These are phyloP conservation scores for Sonneratia alba DNA, from an alignment of 345 rosid genomes.

Conservation along the genomic window DNA sequence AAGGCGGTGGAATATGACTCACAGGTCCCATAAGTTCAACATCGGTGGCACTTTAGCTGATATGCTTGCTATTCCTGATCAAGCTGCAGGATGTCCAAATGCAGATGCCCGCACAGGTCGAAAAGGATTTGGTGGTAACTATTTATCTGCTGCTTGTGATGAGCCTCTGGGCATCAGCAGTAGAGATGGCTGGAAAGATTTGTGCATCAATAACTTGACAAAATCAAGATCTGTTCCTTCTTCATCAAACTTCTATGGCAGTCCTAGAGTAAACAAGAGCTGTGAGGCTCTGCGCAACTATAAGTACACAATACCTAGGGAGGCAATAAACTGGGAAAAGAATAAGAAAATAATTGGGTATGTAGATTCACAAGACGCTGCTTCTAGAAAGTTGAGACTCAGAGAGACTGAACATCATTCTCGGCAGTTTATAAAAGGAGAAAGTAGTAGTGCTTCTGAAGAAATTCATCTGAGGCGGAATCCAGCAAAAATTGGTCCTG, in stretches of 20 bases:
- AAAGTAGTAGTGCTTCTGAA: slow-evolving; percentile 29
- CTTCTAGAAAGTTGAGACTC: slow-evolving; percentile 32
- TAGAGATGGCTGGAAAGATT: slow-evolving; percentile 90
- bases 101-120: slow-evolving; percentile 21
- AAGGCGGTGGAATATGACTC: slow-evolving; percentile 90
- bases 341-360: slow-evolving; percentile 32
- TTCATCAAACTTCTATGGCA: slow-evolving; percentile 33
- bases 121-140: slow-evolving; percentile 21
- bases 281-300: slow-evolving; percentile 31
- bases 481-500: slow-evolving; percentile 17
- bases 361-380: slow-evolving; percentile 27
- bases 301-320: slow-evolving; percentile 41
- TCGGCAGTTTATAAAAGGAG: slow-evolving; percentile 14
- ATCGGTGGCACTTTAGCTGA: slow-evolving; percentile 76
- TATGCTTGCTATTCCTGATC: slow-evolving; percentile 77
- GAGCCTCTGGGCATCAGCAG: slow-evolving; percentile 95
- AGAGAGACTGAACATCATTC: slow-evolving; percentile 27
- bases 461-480: slow-evolving; percentile 24
- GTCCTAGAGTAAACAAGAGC: slow-evolving; percentile 29
- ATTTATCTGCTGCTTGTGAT: slow-evolving; percentile 19
- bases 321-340: slow-evolving; percentile 34
- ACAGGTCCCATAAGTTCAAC: slow-evolving; percentile 40
- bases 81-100: slow-evolving; percentile 34
- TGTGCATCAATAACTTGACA: slow-evolving; percentile 26
- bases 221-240: slow-evolving; percentile 71